Evolutionary conservation across 2,329 filamentous ascomycete species (phyloP).

Genomic region (Alternaria sp.): DNA sequence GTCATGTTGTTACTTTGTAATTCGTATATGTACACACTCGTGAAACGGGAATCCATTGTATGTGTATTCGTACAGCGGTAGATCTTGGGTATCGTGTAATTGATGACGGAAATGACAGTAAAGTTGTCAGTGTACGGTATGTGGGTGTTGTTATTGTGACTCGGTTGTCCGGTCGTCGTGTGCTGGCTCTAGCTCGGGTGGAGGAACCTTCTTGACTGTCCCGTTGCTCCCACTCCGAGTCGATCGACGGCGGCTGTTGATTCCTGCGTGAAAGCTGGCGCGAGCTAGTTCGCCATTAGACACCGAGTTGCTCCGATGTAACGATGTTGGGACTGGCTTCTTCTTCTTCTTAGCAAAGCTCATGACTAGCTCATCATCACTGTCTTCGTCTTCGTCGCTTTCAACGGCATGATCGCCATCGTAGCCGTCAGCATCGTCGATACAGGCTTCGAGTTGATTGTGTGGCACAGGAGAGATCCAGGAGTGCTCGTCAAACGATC

Average conservation of each 20-base stretch:
- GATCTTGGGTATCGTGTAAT: constrained; percentile 23
- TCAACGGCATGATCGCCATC: constrained; percentile 54
- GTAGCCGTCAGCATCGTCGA: constrained; percentile 51
- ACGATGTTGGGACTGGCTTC: constrained; percentile 27
- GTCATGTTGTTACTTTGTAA: constrained; percentile 15
- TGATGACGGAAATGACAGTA: constrained; percentile 24
- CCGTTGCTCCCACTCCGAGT: constrained; percentile 60
- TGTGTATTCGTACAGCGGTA: constrained; percentile 34
- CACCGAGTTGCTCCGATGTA: constrained; percentile 50
- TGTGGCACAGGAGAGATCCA: constrained; percentile 38
- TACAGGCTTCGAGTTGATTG: constrained; percentile 37
- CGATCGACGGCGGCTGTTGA: constrained; percentile 50
- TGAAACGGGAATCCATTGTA: constrained; percentile 23
- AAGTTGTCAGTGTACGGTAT: constrained; percentile 22
- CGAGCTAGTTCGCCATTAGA: constrained; percentile 50
- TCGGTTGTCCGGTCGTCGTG: constrained; percentile 16
- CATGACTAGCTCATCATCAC: constrained; percentile 53
- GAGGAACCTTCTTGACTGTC: constrained; percentile 59
- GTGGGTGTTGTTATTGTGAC: constrained; percentile 17
- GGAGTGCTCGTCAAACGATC: constrained; percentile 27
- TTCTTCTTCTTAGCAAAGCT: constrained; percentile 51
- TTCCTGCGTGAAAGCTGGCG: constrained; percentile 37
- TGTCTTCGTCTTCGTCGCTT: constrained; percentile 53
- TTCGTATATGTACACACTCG: constrained; percentile 29
- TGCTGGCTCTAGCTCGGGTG: constrained; percentile 30